These are phyloP conservation scores for Penicillium ochrochloron DNA, from an alignment of 495 filamentous ascomycete species.

Conservation along the genomic window DNA sequence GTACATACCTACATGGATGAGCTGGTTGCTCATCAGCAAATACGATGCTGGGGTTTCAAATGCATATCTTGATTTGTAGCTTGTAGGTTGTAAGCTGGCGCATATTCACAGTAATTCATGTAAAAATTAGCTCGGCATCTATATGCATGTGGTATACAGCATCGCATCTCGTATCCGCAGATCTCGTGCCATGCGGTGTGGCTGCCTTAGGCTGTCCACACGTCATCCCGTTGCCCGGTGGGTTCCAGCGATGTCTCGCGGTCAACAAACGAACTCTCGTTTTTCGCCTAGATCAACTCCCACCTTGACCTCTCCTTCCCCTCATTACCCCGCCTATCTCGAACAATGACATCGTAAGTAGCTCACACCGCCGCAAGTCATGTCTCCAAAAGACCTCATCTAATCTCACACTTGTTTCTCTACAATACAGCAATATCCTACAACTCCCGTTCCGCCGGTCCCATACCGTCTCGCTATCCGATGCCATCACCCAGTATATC, in stretches of 20 bases:
- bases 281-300: slow-evolving; percentile 22
- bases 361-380: neutral
- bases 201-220: slow-evolving; percentile 33
- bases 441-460: slow-evolving; percentile 88
- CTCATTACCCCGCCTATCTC: slow-evolving; percentile 7
- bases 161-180: neutral
- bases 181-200: slow-evolving; percentile 6
- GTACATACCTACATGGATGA: slow-evolving; percentile 35
- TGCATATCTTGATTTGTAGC: neutral
- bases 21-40: slow-evolving; percentile 32
- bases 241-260: slow-evolving; percentile 32
- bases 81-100: neutral
- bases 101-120: neutral
- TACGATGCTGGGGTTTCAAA: slow-evolving; percentile 18
- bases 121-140: neutral
- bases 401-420: neutral
- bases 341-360: slow-evolving; percentile 54
- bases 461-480: slow-evolving; percentile 72
- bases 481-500: slow-evolving; percentile 93
- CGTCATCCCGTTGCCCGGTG: slow-evolving; percentile 49
- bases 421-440: slow-evolving; percentile 50
- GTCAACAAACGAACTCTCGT: slow-evolving; percentile 42
- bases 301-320: slow-evolving; percentile 2
- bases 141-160: neutral
- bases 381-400: neutral